Evolutionary conservation across 2,329 filamentous ascomycete genomes (phyloP), one percentile per base, ranked within the genome.

Genomic region (Ascochyta pisi): DNA sequence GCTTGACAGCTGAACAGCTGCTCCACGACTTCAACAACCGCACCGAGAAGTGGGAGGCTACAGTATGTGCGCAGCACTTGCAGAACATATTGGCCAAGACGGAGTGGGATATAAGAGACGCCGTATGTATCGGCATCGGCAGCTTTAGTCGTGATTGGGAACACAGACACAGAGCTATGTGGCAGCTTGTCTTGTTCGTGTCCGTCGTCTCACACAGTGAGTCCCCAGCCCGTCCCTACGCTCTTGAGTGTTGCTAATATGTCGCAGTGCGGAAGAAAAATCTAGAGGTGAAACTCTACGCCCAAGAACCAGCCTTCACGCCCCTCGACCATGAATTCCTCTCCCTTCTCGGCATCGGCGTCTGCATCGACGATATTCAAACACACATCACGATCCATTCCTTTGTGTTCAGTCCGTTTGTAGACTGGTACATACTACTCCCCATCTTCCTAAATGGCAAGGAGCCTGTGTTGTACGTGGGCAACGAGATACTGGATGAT

Each of bases 151-250:
- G 68, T 7, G 73, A 76, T 46, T 74, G 72, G 73, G 65, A 66
- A 31, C 67, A 75, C 61, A 61, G 73, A 10, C 62, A 63, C 49
- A 60, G 73, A 15, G 63, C 66, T 19, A 44, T 76, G 57, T 76
- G 74, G 74, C 74, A 77, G 62, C 64, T 77, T 34, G 73, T 75
- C 7, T 46, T 75, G 40, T 76, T 76, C 45, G 33, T 69, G 45
- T 60, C 59, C 31, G 61, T 71, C 23, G 59, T 73, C 13, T 34
- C 42, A n/a, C 26, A 54, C 2, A 40, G 64, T 66, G 42, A 42
- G 60, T 15, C 13, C 40, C 13, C 24, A 24, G 5, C 22, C 6
- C 16, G 8, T 10, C 6, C 16, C n/a, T 19, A 10, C 23, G 16
- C 19, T 39, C 4, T 37, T 12, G 3, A 16, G 12, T 15, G 19